Evolutionary conservation across 352 stramenopile species (phyloP), one percentile per base, ranked within the genome.

Genomic region (Globisporangium takayamanum): DNA sequence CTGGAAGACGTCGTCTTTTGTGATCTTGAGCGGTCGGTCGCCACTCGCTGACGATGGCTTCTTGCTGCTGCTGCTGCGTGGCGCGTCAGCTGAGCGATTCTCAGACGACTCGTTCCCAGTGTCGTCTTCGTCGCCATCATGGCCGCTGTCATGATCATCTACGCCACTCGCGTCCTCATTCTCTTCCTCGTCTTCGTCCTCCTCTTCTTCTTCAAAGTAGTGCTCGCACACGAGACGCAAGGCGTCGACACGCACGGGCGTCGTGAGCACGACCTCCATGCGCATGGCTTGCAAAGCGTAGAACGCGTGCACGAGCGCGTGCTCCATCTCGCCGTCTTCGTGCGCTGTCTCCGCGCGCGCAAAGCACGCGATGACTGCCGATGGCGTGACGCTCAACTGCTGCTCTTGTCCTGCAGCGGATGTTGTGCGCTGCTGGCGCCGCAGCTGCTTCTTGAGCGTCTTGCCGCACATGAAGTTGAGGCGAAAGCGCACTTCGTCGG

Each of bases 401-500:
- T 18, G 7, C 16, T 15, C 12, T 16, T 41, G 22, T 16, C 18
- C 15, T 53, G n/a, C 7, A 36, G 26, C 16, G 44, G 22, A 18
- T 18, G 22, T 5, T 28, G 45, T 28, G n/a, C 41, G 41, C 36
- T 59, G 25, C 37, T 55, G 48, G 16, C 64, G 37, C 41, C 55
- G 48, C 8, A 48, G 30, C 50, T 66, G 69, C 62, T 91, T 90
- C 60, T 86, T 88, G 28, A 90, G 36, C 1, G 72, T 71, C 55
- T 94, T 94, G 5, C 81, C 84, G 1, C 82, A 71, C 76, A 94
- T 90, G 49, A 89, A 92, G 16, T 76, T 57, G 51, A 92, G 55
- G 16, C 80, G 79, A 49, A 90, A 90, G 30, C 73, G 73, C 49
- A 73, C 67, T 63, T 88, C 79, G 30, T 88, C 62, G 0, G 72